Percentiles rank a stretch among this genome's conserved stretches.
phyloP scores from a whole-genome alignment of 2,329 filamentous ascomycete species.

The Parascedosporium putredinis region DNA sequence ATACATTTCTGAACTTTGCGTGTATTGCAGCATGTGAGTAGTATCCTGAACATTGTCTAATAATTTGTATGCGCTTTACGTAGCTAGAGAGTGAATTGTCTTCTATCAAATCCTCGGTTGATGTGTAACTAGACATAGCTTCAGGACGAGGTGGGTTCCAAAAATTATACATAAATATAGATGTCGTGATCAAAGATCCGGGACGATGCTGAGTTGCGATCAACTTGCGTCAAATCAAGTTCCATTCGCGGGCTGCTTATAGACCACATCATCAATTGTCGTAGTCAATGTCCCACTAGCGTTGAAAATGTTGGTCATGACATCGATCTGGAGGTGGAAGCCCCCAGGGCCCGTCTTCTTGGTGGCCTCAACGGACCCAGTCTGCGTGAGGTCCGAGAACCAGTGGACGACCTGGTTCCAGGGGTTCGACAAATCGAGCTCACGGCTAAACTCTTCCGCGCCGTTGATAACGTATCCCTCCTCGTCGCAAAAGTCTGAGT shows the following conservation, averaged over 20 bases:
- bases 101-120: no score
- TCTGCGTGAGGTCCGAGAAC: slow-evolving; percentile 26
- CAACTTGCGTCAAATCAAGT: no score
- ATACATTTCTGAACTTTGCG: no score
- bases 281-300: slow-evolving; percentile 30
- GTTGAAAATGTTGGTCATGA: slow-evolving; percentile 26
- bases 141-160: no score
- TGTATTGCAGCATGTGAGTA: no score
- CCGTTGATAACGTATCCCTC: slow-evolving; percentile 22
- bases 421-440: slow-evolving; percentile 14
- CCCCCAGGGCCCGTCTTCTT: slow-evolving; percentile 28
- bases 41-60: no score
- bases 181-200: no score
- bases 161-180: no score
- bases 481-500: slow-evolving; percentile 26
- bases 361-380: slow-evolving; percentile 18
- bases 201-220: no score
- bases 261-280: slow-evolving; percentile 23
- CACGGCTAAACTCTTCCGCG: slow-evolving; percentile 21
- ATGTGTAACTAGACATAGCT: no score
- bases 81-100: no score
- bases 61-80: no score
- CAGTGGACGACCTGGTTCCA: slow-evolving; percentile 22
- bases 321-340: slow-evolving; percentile 28
- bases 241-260: slow-evolving; percentile 26